Percentiles rank a stretch among this genome's conserved stretches.
Evolutionary conservation across 768 basidiomycete genomes (phyloP).

Genomic region (Lactifluus echinatus): DNA sequence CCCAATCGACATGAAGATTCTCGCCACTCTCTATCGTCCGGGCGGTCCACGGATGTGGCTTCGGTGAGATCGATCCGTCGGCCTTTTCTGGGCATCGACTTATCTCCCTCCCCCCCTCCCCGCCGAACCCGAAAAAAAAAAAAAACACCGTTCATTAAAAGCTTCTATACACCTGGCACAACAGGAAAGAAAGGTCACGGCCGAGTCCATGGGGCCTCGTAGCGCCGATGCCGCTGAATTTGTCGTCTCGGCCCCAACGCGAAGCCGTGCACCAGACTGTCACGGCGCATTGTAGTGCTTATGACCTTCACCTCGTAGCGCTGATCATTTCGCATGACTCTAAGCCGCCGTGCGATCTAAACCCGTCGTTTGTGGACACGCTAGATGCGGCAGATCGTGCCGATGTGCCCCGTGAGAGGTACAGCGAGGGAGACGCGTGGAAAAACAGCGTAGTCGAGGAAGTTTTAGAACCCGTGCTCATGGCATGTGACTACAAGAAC

Average conservation of each 20-base stretch:
- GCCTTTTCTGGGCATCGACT: not conserved
- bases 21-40: not conserved
- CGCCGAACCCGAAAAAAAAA: not conserved
- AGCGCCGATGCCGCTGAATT: slow-evolving; percentile 27
- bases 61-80: slow-evolving; percentile 22
- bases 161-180: slow-evolving; percentile 31
- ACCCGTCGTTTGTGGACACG: not conserved
- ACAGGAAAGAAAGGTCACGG: slow-evolving; percentile 25
- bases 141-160: not conserved
- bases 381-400: not conserved
- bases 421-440: slow-evolving; percentile 12
- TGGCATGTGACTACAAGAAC: slow-evolving; percentile 25
- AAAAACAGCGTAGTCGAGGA: slow-evolving; percentile 21
- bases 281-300: slow-evolving; percentile 25
- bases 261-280: slow-evolving; percentile 27
- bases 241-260: slow-evolving; percentile 25
- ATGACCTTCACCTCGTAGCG: slow-evolving; percentile 26
- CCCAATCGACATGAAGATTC: slow-evolving; percentile 18
- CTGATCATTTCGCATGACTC: slow-evolving; percentile 24
- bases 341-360: slow-evolving; percentile 1
- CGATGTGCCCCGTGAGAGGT: not conserved
- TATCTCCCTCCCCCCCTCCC: not conserved
- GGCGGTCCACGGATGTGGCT: slow-evolving; percentile 17
- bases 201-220: slow-evolving; percentile 26
- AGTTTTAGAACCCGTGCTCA: slow-evolving; percentile 24